Conservation (phyloP, 257 asterid species). For the Primulina eburnea region DNA sequence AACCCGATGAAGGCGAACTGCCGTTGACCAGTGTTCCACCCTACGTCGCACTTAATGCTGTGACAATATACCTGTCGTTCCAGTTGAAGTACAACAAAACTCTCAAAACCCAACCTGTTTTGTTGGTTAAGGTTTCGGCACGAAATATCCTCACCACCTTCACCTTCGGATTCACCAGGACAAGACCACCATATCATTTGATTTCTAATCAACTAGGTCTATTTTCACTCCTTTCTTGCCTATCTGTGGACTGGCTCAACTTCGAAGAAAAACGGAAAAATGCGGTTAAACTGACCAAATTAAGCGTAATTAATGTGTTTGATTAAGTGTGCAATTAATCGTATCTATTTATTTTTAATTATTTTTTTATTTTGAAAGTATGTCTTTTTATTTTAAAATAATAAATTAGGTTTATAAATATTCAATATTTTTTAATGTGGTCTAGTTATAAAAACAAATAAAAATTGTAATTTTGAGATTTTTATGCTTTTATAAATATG, state of each 20-base stretch:
- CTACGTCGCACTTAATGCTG: conserved; percentile 53
- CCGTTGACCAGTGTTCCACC: conserved; percentile 80
- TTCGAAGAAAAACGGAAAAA: no score
- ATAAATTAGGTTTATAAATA: no score
- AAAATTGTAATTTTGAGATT: no score
- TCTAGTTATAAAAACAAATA: no score
- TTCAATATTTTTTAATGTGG: no score
- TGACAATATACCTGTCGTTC: conserved; percentile 72
- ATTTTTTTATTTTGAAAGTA: no score
- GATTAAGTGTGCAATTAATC: no score
- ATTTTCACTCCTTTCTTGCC: not conserved
- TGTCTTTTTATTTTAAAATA: no score
- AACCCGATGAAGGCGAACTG: conserved; percentile 64
- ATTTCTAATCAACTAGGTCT: conserved; percentile 72
- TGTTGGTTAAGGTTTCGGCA: conserved; percentile 72
- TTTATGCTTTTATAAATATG: no score
- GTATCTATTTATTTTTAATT: no score
- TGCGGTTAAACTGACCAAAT: no score
- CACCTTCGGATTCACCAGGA: conserved; percentile 74
- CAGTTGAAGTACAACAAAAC: conserved; percentile 59
- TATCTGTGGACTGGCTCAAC: not conserved
- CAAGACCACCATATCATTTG: conserved; percentile 53
- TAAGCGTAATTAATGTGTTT: no score
- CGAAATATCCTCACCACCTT: conserved; percentile 72
- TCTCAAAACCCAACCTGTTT: conserved; percentile 61